These are phyloP conservation scores for Aspergillus aculeatus DNA, from an alignment of 2,329 filamentous ascomycete genomes.

Conservation along the genomic window DNA sequence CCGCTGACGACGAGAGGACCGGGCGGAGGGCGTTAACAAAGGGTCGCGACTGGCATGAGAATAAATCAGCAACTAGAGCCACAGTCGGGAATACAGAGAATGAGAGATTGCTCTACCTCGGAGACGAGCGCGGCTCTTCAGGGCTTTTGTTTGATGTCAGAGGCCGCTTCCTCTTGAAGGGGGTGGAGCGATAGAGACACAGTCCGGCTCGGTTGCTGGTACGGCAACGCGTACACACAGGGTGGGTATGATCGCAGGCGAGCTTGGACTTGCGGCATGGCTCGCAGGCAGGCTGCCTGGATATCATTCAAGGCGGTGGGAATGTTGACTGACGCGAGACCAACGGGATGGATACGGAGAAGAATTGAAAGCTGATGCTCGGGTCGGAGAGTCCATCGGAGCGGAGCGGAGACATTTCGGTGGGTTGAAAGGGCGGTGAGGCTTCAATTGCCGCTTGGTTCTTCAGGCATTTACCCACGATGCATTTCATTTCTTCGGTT, in stretches of 20 bases:
- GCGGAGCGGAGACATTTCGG: no score
- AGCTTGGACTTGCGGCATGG: slow-evolving; percentile 7
- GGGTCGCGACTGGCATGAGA: background rate
- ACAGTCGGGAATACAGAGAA: slow-evolving; percentile 1
- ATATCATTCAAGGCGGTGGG: background rate
- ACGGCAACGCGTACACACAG: slow-evolving; percentile 6
- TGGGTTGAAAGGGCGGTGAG: no score
- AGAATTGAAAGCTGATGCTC: no score
- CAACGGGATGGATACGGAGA: no score
- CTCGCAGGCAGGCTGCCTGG: slow-evolving; percentile 5
- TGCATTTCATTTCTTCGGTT: no score
- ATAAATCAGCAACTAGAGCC: slow-evolving; percentile 1
- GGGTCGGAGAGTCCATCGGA: no score
- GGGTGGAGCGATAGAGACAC: slow-evolving; percentile 28
- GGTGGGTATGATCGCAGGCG: slow-evolving; percentile 9
- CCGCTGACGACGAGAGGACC: slow-evolving; percentile 22
- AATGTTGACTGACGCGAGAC: no score
- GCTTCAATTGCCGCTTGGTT: no score
- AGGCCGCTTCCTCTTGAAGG: slow-evolving; percentile 24
- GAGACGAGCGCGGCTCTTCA: background rate
- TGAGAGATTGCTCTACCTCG: no score
- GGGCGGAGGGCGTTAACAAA: slow-evolving; percentile 12
- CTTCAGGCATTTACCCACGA: no score
- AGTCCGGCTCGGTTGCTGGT: slow-evolving; percentile 21
- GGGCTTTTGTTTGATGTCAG: background rate